phyloP scores from a whole-genome alignment of 441 rosid species.

The Viola pubescens region DNA sequence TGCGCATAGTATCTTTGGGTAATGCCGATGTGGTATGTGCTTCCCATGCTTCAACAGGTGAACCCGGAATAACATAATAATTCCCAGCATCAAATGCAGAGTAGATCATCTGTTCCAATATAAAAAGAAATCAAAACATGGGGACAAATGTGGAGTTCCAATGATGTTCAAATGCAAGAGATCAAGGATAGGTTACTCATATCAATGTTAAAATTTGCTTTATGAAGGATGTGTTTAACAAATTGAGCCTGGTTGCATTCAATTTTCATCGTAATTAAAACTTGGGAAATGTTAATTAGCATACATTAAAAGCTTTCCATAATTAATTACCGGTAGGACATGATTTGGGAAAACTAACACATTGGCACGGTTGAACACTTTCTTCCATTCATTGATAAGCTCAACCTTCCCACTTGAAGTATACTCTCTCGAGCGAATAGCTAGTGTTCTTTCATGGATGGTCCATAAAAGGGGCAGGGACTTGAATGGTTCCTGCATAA shows the following conservation, averaged over 20 bases:
- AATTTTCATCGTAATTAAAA: not conserved
- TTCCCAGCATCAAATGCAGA: constrained; percentile 82
- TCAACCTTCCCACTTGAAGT: constrained; percentile 56
- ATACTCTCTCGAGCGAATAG: constrained; percentile 53
- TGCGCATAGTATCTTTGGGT: constrained; percentile 23
- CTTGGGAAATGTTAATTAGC: no score
- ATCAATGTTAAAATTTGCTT: not conserved
- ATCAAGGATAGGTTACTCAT: not conserved
- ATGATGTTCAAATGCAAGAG: constrained; percentile 11
- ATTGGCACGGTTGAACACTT: constrained; percentile 61
- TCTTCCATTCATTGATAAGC: constrained; percentile 73
- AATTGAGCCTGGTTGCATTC: not conserved
- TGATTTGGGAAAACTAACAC: constrained; percentile 84
- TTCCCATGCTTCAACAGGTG: constrained; percentile 71
- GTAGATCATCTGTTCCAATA: constrained; percentile 54
- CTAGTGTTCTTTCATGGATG: constrained; percentile 60
- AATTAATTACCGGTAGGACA: constrained; percentile 57
- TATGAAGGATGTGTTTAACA: not conserved
- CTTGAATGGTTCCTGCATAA: constrained; percentile 96
- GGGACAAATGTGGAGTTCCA: constrained; percentile 8
- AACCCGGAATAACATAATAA: constrained; percentile 82
- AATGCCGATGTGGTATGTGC: constrained; percentile 25
- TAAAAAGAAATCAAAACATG: constrained; percentile 13
- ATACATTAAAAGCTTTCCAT: constrained; percentile 6
- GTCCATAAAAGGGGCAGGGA: constrained; percentile 83